These are phyloP conservation scores for Knufia petricola DNA, from an alignment of 2,329 filamentous ascomycete genomes.

Conservation along the genomic window DNA sequence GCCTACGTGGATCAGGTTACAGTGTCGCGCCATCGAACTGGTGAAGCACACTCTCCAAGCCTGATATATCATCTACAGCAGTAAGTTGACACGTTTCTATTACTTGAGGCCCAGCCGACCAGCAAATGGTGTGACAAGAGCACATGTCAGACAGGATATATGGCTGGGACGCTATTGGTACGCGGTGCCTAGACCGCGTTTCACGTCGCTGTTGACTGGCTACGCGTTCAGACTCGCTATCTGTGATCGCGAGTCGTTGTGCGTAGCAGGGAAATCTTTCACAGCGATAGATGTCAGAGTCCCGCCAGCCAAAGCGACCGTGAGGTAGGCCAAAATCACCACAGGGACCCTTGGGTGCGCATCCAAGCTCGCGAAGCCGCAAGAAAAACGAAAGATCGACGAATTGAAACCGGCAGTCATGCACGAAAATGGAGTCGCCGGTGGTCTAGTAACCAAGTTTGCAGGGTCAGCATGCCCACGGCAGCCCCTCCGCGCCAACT, in stretches of 20 bases:
- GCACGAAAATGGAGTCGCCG: too few relatives aligned
- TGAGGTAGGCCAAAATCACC: too few relatives aligned
- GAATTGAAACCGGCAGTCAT: too few relatives aligned
- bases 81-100: constrained; percentile 6
- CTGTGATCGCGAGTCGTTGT: neutral
- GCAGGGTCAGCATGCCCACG: neutral
- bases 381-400: neutral
- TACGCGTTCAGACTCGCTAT: neutral
- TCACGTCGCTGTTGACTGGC: neutral
- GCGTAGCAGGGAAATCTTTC: too few relatives aligned
- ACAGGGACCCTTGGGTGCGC: too few relatives aligned
- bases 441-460: too few relatives aligned
- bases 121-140: constrained; percentile 3
- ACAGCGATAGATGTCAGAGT: too few relatives aligned
- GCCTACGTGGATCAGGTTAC: too few relatives aligned
- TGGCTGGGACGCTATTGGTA: neutral
- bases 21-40: neutral
- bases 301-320: too few relatives aligned
- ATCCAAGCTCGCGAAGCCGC: neutral
- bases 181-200: neutral
- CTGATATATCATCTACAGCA: neutral
- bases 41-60: neutral
- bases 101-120: neutral
- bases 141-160: constrained; percentile 6
- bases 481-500: constrained; percentile 4